Evolutionary conservation across 1,139 yeast species (phyloP).

Genomic region (Hemisphaericaspora xylanilytica): DNA sequence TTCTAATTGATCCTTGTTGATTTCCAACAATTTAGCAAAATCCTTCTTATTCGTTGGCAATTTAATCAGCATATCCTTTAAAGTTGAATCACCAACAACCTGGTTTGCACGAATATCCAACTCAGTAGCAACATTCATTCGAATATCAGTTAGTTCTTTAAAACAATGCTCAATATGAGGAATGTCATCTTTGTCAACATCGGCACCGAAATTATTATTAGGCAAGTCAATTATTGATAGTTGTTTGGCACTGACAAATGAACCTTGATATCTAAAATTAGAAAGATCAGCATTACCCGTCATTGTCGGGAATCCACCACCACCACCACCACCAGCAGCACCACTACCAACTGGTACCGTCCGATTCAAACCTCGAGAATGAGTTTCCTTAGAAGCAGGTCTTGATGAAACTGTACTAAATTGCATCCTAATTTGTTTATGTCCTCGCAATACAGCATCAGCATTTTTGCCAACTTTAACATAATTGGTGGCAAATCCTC

Average conservation of each 20-base stretch:
- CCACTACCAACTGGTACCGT: not conserved
- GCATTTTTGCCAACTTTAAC: conserved; percentile 60
- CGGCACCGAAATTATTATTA: conserved; percentile 13
- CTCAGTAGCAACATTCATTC: conserved; percentile 45
- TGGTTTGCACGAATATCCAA: conserved; percentile 36
- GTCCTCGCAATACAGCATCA: conserved; percentile 41
- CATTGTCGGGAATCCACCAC: too few species aligned
- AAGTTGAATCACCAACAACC: conserved; percentile 47
- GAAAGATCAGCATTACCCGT: conserved; percentile 1
- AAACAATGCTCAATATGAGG: conserved; percentile 37
- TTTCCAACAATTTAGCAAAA: conserved; percentile 42
- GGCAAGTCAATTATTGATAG: conserved; percentile 18
- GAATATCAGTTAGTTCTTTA: conserved; percentile 42
- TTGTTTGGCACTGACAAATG: conserved; percentile 12
- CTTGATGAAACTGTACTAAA: conserved; percentile 18
- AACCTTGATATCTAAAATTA: conserved; percentile 10
- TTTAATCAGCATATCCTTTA: conserved; percentile 53
- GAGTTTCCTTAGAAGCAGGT: not conserved
- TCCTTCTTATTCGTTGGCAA: conserved; percentile 57
- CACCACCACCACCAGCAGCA: too few species aligned
- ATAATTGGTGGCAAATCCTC: conserved; percentile 79
- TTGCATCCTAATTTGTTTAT: conserved; percentile 39
- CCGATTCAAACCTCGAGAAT: not conserved
- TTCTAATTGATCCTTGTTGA: conserved; percentile 37
- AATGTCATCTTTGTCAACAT: conserved; percentile 16